A percentile compares a stretch with the other conserved stretches of the same genome.
These are phyloP conservation scores for Gastrolobium bilobum DNA, from an alignment of 306 rosid genomes.

Conservation along the genomic window DNA sequence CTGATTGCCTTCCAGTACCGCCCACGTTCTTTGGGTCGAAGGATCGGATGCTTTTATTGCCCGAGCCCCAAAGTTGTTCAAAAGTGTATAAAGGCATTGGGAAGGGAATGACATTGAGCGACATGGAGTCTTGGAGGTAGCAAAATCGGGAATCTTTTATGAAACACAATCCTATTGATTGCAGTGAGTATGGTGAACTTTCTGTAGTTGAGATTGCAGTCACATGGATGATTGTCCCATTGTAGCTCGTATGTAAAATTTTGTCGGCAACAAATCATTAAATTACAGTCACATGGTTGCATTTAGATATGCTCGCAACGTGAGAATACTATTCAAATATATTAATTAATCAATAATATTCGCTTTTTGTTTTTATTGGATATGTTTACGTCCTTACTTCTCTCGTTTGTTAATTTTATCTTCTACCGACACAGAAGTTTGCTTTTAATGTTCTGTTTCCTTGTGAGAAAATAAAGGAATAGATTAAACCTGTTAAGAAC, in stretches of 20 bases:
- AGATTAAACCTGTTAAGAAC: neutral
- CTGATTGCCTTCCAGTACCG: constrained; percentile 20
- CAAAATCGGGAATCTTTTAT: constrained; percentile 32
- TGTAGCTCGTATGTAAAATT: constrained; percentile 48
- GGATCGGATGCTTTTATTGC: constrained; percentile 30
- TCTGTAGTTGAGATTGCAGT: constrained; percentile 23
- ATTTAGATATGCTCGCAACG: constrained; percentile 16
- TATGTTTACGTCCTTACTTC: neutral
- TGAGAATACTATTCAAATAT: constrained; percentile 4
- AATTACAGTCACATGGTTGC: constrained; percentile 23
- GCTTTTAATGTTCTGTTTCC: neutral
- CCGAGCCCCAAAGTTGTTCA: neutral
- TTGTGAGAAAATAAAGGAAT: neutral
- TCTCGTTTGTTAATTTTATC: neutral
- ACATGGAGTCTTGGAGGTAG: constrained; percentile 38
- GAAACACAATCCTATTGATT: constrained; percentile 31
- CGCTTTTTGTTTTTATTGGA: neutral
- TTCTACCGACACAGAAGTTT: neutral
- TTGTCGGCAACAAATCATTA: constrained; percentile 47
- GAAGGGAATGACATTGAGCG: constrained; percentile 30
- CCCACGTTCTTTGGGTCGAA: constrained; percentile 31
- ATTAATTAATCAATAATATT: constrained; percentile 12
- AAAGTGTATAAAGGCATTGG: constrained; percentile 25
- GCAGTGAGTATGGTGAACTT: constrained; percentile 36
- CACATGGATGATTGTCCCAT: constrained; percentile 27